Percentiles rank a stretch among this genome's conserved stretches.
Conservation (phyloP, 495 filamentous ascomycete species). For the Neurospora sp. region DNA sequence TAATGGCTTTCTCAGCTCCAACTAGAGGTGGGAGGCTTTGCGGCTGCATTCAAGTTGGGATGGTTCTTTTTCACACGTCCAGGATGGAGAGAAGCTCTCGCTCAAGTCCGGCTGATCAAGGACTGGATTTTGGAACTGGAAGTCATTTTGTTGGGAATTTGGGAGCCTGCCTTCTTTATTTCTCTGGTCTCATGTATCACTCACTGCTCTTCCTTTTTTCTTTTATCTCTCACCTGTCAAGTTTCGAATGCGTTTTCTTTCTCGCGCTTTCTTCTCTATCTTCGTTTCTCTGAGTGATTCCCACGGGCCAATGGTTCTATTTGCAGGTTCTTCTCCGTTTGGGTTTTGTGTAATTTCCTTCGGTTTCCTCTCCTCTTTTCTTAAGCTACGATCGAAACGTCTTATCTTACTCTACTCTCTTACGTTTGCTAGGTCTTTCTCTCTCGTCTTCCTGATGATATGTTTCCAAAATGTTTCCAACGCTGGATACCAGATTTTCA, state of each 20-base stretch:
- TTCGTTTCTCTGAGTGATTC: not conserved
- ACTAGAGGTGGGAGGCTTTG: not conserved
- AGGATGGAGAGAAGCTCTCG: not conserved
- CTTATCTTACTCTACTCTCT: slow-evolving; percentile 7
- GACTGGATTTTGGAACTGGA: slow-evolving; percentile 10
- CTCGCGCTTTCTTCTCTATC: not conserved
- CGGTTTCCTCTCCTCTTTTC: slow-evolving; percentile 1
- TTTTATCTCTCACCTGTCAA: not conserved
- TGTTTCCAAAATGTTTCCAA: not conserved
- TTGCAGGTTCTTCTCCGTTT: slow-evolving; percentile 6
- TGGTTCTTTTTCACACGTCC: not conserved
- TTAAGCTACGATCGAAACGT: not conserved
- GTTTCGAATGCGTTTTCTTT: not conserved
- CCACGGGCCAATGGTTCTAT: not conserved
- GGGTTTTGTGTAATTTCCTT: slow-evolving; percentile 2
- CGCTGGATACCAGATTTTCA: not conserved
- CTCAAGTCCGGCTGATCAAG: slow-evolving; percentile 1
- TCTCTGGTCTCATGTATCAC: slow-evolving; percentile 16
- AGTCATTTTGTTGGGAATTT: slow-evolving; percentile 10
- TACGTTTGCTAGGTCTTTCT: slow-evolving; percentile 4
- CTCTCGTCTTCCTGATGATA: slow-evolving; percentile 8
- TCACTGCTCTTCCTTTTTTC: not conserved
- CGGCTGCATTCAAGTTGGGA: not conserved
- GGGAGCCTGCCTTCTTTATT: slow-evolving; percentile 11
- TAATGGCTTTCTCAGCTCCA: not conserved